Evolutionary conservation across 768 basidiomycete species (phyloP).

Genomic region (Lactarius quietus): DNA sequence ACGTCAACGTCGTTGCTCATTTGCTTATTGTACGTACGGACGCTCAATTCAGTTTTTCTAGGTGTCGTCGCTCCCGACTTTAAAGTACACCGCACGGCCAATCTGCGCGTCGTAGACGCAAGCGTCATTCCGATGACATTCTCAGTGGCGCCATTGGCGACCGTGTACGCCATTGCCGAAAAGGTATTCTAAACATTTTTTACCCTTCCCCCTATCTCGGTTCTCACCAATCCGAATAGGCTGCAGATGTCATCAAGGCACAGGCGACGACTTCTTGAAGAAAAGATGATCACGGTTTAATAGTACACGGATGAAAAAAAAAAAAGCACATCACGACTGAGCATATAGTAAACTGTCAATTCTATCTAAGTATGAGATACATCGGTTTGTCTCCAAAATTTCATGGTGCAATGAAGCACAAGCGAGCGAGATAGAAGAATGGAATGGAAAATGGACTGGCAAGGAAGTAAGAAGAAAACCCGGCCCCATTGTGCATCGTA

Average conservation of each 20-base stretch:
- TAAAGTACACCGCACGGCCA: conserved; percentile 42
- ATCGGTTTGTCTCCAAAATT: not conserved
- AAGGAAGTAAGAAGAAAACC: not conserved
- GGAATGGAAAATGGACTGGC: too few relatives aligned
- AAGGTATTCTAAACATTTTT: not conserved
- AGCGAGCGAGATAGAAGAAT: not conserved
- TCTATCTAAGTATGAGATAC: not conserved
- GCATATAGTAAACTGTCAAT: conserved; percentile 7
- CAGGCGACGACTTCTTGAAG: not conserved
- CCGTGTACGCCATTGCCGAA: conserved; percentile 25
- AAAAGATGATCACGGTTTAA: too few relatives aligned
- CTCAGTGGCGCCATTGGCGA: conserved; percentile 23
- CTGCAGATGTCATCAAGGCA: conserved; percentile 20
- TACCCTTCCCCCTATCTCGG: not conserved
- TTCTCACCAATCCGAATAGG: not conserved
- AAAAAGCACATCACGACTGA: not conserved
- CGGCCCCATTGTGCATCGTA: too few relatives aligned
- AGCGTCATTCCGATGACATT: conserved; percentile 25
- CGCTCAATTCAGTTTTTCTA: not conserved
- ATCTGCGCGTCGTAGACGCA: conserved; percentile 37
- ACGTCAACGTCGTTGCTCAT: conserved; percentile 9
- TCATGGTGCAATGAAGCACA: not conserved
- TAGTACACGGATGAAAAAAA: not conserved
- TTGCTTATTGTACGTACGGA: not conserved
- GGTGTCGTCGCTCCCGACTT: conserved; percentile 43